Evolutionary conservation across 495 filamentous ascomycete genomes (phyloP).

Genomic region (Xylaria telfairii): DNA sequence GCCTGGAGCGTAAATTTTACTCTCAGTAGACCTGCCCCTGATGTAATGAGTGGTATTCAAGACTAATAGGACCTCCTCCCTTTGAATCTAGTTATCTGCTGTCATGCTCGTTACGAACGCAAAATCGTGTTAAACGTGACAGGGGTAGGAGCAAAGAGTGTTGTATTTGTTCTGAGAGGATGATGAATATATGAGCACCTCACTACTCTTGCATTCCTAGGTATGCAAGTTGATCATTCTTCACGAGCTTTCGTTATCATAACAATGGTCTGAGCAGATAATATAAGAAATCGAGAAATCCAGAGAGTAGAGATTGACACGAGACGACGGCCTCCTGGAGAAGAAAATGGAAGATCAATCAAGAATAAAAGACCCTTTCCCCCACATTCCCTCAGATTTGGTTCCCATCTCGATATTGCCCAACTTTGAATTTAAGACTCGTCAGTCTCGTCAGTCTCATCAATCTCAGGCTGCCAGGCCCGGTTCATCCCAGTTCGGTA

Average conservation of each 20-base stretch:
- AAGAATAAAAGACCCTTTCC: neutral
- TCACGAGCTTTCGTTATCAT: neutral
- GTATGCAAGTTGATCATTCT: neutral
- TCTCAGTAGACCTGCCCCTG: neutral
- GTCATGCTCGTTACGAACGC: neutral
- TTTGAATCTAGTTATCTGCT: neutral
- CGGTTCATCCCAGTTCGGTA: neutral
- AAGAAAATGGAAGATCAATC: neutral
- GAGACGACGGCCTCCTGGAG: neutral
- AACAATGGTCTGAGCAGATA: neutral
- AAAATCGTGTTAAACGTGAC: neutral
- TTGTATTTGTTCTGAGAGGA: too few relatives aligned
- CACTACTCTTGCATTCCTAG: neutral
- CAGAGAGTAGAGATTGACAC: neutral
- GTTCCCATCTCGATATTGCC: neutral
- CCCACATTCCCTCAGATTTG: neutral
- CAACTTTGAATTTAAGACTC: neutral
- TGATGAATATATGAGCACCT: too few relatives aligned
- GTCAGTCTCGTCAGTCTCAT: neutral
- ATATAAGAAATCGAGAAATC: neutral
- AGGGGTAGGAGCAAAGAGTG: neutral
- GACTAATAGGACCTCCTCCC: neutral
- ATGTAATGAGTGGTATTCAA: neutral
- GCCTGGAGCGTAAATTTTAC: too few relatives aligned
- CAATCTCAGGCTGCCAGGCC: conserved; percentile 22